phyloP scores from a whole-genome alignment of 345 rosid genomes.

The Linum tenue region DNA sequence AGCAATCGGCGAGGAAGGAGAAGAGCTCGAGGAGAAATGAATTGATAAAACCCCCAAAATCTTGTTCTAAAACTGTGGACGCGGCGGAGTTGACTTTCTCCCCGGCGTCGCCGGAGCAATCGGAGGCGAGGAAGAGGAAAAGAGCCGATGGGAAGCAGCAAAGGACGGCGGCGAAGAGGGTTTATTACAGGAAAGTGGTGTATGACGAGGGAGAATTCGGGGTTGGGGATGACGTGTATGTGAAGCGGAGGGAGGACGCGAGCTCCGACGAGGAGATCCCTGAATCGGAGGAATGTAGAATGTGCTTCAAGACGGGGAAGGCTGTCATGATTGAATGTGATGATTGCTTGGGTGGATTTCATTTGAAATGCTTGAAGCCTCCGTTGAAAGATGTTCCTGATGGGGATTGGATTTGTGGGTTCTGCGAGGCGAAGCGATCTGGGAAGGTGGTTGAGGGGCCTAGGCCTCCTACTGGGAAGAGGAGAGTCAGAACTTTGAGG shows the following conservation, averaged over 20 bases:
- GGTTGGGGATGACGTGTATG: constrained; percentile 73
- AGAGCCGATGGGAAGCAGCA: not conserved
- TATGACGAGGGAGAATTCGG: constrained; percentile 63
- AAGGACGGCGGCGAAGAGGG: constrained; percentile 26
- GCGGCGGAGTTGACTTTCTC: not conserved
- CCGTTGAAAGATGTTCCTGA: constrained; percentile 72
- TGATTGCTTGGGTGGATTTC: constrained; percentile 83
- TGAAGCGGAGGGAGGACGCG: constrained; percentile 71
- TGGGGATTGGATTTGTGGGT: constrained; percentile 81
- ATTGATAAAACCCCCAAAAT: not conserved
- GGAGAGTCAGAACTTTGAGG: constrained; percentile 51
- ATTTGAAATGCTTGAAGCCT: constrained; percentile 78
- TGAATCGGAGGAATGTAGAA: constrained; percentile 66
- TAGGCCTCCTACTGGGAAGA: constrained; percentile 55
- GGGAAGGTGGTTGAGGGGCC: constrained; percentile 48
- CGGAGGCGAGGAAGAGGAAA: not conserved
- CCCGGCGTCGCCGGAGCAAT: not conserved
- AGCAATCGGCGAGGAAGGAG: not conserved
- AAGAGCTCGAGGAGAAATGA: not conserved
- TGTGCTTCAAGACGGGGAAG: constrained; percentile 61
- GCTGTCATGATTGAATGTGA: constrained; percentile 82
- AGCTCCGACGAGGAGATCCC: constrained; percentile 60
- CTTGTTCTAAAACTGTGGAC: not conserved
- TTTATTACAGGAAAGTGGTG: constrained; percentile 56
- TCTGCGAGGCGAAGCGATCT: constrained; percentile 48